These are phyloP conservation scores for Eucalyptus polybractea DNA, from an alignment of 345 rosid species.

Conservation along the genomic window DNA sequence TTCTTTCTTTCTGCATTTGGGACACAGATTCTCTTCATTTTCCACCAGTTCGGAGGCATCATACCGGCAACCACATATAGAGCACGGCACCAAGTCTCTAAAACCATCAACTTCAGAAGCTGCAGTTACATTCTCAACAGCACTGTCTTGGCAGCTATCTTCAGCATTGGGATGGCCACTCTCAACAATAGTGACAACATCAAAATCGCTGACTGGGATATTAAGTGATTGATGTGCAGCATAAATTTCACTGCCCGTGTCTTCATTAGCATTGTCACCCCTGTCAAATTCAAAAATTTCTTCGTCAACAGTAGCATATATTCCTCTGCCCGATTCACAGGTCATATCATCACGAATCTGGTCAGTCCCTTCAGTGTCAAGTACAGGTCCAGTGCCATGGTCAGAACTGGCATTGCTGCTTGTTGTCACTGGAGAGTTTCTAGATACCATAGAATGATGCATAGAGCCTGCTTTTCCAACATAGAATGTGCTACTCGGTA, in stretches of 20 bases:
- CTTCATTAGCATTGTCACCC: conserved; percentile 28
- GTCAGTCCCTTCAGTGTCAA: conserved; percentile 44
- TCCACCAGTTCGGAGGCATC: conserved; percentile 19
- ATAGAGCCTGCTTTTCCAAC: conserved; percentile 53
- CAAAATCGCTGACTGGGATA: conserved; percentile 21
- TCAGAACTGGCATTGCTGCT: conserved; percentile 61
- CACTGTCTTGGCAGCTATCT: conserved; percentile 20
- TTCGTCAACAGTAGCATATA: conserved; percentile 30
- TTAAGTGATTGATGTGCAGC: conserved; percentile 15
- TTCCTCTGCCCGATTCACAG: conserved; percentile 21
- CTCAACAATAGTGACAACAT: conserved; percentile 16
- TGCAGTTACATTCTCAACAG: conserved; percentile 27
- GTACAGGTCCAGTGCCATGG: conserved; percentile 35
- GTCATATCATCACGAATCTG: conserved; percentile 22
- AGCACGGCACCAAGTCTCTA: conserved; percentile 36
- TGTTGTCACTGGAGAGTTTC: conserved; percentile 60
- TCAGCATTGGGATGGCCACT: conserved; percentile 23
- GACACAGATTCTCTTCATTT: conserved; percentile 43
- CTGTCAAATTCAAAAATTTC: conserved; percentile 49
- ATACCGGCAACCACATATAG: conserved; percentile 49
- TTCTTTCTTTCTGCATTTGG: conserved; percentile 48
- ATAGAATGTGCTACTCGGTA: conserved; percentile 80
- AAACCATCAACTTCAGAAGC: conserved; percentile 26
- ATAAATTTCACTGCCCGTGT: conserved; percentile 17
- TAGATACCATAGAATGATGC: conserved; percentile 43